Base-by-base conservation (phyloP, 352 stramenopile species). In the Pythium rhizo-oryzae region DNA sequence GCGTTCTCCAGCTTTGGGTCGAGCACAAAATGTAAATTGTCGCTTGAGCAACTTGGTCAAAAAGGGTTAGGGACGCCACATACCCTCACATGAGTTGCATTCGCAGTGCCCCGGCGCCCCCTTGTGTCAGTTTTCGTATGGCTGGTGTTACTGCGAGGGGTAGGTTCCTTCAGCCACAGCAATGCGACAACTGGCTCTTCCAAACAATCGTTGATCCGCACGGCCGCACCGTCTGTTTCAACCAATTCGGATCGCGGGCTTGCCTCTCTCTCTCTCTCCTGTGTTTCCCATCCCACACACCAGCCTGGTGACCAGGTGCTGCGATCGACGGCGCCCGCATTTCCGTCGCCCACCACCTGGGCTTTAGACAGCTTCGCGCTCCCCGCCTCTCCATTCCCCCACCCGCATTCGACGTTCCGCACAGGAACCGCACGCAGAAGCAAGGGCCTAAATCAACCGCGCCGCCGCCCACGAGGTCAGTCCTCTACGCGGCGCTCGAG, bases 341-440 rank as follows among this genome's bases (percentile, higher is more conserved):
- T 57, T 56, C 50, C 50, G 21, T 43, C 25, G 19, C 25, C 50
- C 13, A 16, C 6, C 24, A n/a, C 1, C n/a, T 41, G 41, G 41
- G 15, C 13, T 47, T n/a, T 47, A 47, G 41, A 47, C 41, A 8
- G 41, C 41, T 12, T n/a, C 41, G 41, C 11, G 2, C 35, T 41
- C 35, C 35, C 15, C 41, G 41, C 41, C 41, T 47, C 41, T 47
- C 12, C 41, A 47, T 47, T 47, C 41, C 41, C 41, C 41, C 15
- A 47, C 41, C 41, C 41, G 16, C 56, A 62, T 62, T 62, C 39
- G 39, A 39, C 56, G 21, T 62, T 62, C 56, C 56, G n/a, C 56
- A 24, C 6, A 51, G 41, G 56, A 62, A 49, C 12, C 33, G 37
- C 54, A 62, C 41, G 56, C 56, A 53, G 23, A 62, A 41, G n/a